Evolutionary conservation across 352 stramenopile species (phyloP).

Genomic region (Phytopythium boreale): DNA sequence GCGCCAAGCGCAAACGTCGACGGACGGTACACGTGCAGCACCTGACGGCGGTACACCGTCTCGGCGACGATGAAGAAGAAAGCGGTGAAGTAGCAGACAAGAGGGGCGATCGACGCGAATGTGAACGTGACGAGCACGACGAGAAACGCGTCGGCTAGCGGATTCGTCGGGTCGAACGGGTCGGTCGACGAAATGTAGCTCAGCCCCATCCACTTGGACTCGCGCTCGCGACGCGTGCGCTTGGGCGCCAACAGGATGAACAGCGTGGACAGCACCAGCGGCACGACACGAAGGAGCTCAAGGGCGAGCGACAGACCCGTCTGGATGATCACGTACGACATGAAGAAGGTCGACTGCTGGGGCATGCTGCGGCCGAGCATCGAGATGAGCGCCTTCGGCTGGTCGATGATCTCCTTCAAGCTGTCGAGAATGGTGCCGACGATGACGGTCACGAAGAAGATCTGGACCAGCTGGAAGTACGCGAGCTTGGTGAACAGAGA

Average conservation of each 20-base stretch:
- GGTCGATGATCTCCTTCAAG: slow-evolving; percentile 65
- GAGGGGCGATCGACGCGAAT: slow-evolving; percentile 73
- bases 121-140: slow-evolving; percentile 72
- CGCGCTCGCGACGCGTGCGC: slow-evolving; percentile 53
- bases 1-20: slow-evolving; percentile 53
- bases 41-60: slow-evolving; percentile 63
- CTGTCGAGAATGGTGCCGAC: slow-evolving; percentile 76
- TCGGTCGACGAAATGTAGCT: slow-evolving; percentile 43
- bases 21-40: slow-evolving; percentile 69
- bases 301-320: slow-evolving; percentile 56
- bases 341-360: slow-evolving; percentile 84
- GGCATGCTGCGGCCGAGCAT: slow-evolving; percentile 78
- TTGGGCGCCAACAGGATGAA: slow-evolving; percentile 61
- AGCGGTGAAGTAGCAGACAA: slow-evolving; percentile 74
- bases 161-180: slow-evolving; percentile 54
- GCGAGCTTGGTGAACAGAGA: slow-evolving; percentile 73
- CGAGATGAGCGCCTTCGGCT: slow-evolving; percentile 58
- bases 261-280: slow-evolving; percentile 39
- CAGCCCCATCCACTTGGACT: slow-evolving; percentile 54
- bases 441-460: slow-evolving; percentile 80
- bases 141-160: slow-evolving; percentile 62
- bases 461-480: slow-evolving; percentile 82
- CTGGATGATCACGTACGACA: slow-evolving; percentile 75
- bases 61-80: slow-evolving; percentile 73
- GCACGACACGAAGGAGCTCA: slow-evolving; percentile 62